A percentile compares a stretch with the other conserved stretches of the same genome.
Evolutionary conservation across 2,329 filamentous ascomycete genomes (phyloP).

Genomic region (Eutypa lata): DNA sequence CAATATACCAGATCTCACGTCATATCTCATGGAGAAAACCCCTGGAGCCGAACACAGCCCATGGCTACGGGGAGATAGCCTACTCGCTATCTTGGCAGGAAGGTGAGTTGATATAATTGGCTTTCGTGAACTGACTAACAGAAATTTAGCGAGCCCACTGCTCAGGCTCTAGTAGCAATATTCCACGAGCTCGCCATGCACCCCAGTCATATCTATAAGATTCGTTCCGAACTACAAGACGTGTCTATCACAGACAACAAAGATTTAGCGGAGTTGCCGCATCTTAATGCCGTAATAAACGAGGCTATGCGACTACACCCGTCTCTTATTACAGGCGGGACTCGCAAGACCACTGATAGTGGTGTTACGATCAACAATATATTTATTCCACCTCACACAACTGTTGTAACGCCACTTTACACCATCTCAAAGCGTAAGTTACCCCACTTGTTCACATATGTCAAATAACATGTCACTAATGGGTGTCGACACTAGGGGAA

Average conservation of each 20-base stretch:
- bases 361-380: slow-evolving; percentile 8
- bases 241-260: slow-evolving; percentile 16
- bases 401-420: slow-evolving; percentile 13
- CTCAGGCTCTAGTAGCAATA: slow-evolving; percentile 12
- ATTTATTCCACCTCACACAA: slow-evolving; percentile 13
- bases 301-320: slow-evolving; percentile 23
- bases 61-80: slow-evolving; percentile 12
- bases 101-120: slow-evolving; percentile 7
- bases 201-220: slow-evolving; percentile 10
- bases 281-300: slow-evolving; percentile 21
- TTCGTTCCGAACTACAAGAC: slow-evolving; percentile 7
- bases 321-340: slow-evolving; percentile 13
- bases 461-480: neutral
- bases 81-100: slow-evolving; percentile 19
- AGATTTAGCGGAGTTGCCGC: slow-evolving; percentile 12
- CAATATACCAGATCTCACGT: too few species aligned
- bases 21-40: too few species aligned
- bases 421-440: slow-evolving; percentile 5
- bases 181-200: slow-evolving; percentile 15
- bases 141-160: slow-evolving; percentile 13
- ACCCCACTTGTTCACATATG: neutral
- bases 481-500: slow-evolving; percentile 14
- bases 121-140: neutral
- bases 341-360: slow-evolving; percentile 14
- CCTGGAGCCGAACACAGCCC: too few species aligned